Base-by-base conservation (phyloP, 495 filamentous ascomycete species). In the Penicillium daleae region DNA sequence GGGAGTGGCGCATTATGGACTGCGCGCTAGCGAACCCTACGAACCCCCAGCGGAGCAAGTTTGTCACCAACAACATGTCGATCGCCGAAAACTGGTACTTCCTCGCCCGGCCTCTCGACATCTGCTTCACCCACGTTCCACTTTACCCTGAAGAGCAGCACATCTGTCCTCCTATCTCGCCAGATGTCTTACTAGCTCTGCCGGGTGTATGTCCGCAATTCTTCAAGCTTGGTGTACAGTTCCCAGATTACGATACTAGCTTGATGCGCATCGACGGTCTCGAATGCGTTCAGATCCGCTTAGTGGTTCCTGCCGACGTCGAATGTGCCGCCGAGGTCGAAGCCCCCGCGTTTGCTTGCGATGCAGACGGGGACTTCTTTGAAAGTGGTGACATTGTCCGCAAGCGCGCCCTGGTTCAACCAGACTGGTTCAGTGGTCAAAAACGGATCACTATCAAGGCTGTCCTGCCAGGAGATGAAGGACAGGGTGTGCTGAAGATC, bases 1-100 rank as follows among this genome's bases (percentile, higher is more conserved):
- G 90, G 17, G 92, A 97, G 75, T 99, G 95, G 95, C 89, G 95
- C 51, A 88, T 97, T 61, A 94, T 99, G 85, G 95, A 99, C 74
- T 96, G 92, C 69, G 92, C 92, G 21, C 82, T 99, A 32, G 92
- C 96, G 26, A 91, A 87, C 60, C 93, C 95, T 32, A 96, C 94
- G 0, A 91, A 97, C 63, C 95, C 96, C 9, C 85, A 84, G 31
- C 83, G 95, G 52, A 82, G 77, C 19, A 80, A 85, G 42, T 97
- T 96, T 68, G 96, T 93, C 8, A 87, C 86, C 64, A 84, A 82
- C 35, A 82, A 84, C 51, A 84, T 80, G 49, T 83, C 90, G 26
- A 76, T 83, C 2, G 91, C 95, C 5, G 95, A 99, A 62, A 83
- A 78, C 29, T 97, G 91, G 86, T 99, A 90, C 79, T 99, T 97